A percentile compares a stretch with the other conserved stretches of the same genome.
Evolutionary conservation across 331 rosid species (phyloP).

Genomic region (Acacia pycnantha): DNA sequence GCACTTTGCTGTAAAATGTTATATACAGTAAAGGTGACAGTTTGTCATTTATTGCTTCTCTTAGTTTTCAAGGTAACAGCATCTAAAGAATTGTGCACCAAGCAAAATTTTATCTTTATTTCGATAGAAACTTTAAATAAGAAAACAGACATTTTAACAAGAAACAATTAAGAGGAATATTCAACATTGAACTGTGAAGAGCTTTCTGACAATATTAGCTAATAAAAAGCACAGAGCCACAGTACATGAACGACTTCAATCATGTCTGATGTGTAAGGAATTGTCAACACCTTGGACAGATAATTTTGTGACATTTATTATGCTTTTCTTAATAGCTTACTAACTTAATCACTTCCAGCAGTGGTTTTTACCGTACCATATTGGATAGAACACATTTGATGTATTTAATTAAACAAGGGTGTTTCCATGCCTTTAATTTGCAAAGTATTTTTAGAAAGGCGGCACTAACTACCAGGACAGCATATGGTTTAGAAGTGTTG

Average conservation of each 20-base stretch:
- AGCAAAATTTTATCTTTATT: background rate
- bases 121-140: background rate
- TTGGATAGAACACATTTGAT: background rate
- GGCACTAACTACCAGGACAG: slow-evolving; percentile 1
- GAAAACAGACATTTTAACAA: background rate
- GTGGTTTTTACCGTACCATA: background rate
- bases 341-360: background rate
- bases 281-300: background rate
- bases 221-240: background rate
- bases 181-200: background rate
- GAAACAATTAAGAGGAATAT: background rate
- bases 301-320: background rate
- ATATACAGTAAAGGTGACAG: background rate
- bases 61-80: background rate
- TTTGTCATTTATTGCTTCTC: background rate
- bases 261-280: background rate
- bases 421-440: slow-evolving; percentile 1
- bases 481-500: background rate
- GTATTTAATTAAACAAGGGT: background rate
- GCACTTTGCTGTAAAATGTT: background rate
- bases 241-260: background rate
- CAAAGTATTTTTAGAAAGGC: background rate
- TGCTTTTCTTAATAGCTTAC: background rate
- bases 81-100: background rate
- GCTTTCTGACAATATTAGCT: background rate